Evolutionary conservation across 805 yeast species (phyloP), one percentile per base, ranked within the genome.

Genomic region (Zygosaccharomyces rouxii): DNA sequence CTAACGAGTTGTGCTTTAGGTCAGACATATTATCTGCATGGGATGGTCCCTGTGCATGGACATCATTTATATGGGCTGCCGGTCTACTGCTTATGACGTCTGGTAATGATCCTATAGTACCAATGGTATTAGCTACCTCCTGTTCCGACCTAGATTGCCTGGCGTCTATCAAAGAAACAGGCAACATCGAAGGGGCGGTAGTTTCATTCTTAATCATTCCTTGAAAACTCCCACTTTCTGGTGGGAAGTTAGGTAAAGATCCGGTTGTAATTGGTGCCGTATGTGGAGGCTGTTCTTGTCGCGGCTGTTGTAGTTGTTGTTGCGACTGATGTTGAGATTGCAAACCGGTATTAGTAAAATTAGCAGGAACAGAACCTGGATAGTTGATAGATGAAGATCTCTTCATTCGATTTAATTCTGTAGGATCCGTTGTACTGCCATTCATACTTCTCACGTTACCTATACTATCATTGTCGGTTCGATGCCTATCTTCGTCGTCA

Each of bases 51-150:
- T 43, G 47, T 4, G 40, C n/a, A 11, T 37, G 38, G n/a, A 48
- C 35, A 11, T 46, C 47, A 18, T 35, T 42, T 3, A 46, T 22
- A 1, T 50, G 55, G 28, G 35, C 46, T 19, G 48, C 41, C 13
- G 35, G 50, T 33, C 50, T 54, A 29, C 57, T 56, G 22, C 54
- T 54, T 25, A 52, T 52, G 9, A 55, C 52, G 22, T 50, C 47
- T 2, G 59, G 56, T 19, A 54, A 31, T 14, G 56, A 35, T 47
- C 48, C 50, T 26, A 54, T 47, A 7, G 56, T 55, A 6, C 59
- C 59, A 9, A 55, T 49, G 26, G 56, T 54, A 26, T 54, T 48
- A 14, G 52, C 52, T 3, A 42, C 43, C 3, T 43, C 44, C 22
- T 31, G 48, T 29, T 19, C 46, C 5, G 42, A 31, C 4, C 43